Evolutionary conservation across 768 basidiomycete genomes (phyloP).

Genomic region (Tulasnella calospora): DNA sequence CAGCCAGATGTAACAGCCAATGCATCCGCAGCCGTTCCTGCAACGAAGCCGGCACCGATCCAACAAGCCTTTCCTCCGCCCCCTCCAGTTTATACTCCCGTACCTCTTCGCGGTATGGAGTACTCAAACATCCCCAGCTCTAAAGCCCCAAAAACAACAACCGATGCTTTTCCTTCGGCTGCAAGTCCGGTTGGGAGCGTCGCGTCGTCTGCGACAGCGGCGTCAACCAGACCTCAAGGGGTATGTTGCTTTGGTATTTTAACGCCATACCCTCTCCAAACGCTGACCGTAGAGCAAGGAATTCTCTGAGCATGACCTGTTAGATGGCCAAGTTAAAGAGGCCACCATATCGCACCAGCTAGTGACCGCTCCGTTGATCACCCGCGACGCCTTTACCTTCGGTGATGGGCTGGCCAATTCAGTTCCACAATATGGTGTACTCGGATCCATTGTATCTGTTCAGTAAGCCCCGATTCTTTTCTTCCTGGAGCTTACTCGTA

Average conservation of each 20-base stretch:
- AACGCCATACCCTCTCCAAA: not conserved
- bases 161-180: not conserved
- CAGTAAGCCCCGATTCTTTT: slow-evolving; percentile 39
- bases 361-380: slow-evolving; percentile 23
- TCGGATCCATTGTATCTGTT: slow-evolving; percentile 48
- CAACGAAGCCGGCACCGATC: not conserved
- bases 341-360: not conserved
- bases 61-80: not conserved
- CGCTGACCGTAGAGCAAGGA: not conserved
- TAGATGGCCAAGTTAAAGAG: not conserved
- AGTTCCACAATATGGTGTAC: slow-evolving; percentile 54
- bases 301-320: not conserved
- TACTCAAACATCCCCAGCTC: not conserved
- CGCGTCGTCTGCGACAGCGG: not conserved
- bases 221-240: not conserved
- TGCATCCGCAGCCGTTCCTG: not conserved
- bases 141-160: not conserved
- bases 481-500: not conserved
- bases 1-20: not conserved
- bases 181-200: not conserved
- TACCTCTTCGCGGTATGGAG: not conserved
- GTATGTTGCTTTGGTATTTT: not conserved
- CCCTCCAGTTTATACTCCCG: not conserved
- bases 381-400: slow-evolving; percentile 7
- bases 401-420: not conserved